These are phyloP conservation scores for Hypholoma sublateritium DNA, from an alignment of 768 basidiomycete species.

Conservation along the genomic window DNA sequence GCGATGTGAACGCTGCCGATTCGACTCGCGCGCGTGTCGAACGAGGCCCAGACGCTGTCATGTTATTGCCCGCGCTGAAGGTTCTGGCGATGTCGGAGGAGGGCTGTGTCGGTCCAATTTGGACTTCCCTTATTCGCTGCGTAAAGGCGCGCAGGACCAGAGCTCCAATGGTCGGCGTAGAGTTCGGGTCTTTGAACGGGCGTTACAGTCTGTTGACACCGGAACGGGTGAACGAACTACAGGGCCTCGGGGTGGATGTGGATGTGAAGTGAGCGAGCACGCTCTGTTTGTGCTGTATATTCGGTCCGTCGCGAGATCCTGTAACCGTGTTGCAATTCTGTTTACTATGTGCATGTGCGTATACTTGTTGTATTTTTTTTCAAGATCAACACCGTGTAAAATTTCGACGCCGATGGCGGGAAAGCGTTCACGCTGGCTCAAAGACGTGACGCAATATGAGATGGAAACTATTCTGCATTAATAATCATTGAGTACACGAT, in stretches of 20 bases:
- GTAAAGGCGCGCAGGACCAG: neutral
- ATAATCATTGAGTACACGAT: too few species aligned
- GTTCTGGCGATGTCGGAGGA: neutral
- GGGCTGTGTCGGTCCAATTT: neutral
- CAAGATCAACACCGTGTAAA: too few species aligned
- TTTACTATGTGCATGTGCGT: too few species aligned
- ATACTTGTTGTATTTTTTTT: too few species aligned
- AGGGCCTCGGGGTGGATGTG: neutral
- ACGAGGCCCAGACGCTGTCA: too few species aligned
- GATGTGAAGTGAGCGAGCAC: neutral
- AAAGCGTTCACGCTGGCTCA: too few species aligned
- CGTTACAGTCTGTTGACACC: neutral
- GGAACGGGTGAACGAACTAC: neutral
- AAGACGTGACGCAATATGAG: too few species aligned
- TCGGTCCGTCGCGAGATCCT: neutral
- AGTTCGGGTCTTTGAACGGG: neutral
- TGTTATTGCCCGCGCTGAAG: neutral
- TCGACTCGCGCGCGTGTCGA: too few species aligned
- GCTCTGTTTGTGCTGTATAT: neutral
- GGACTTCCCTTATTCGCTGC: slow-evolving; percentile 1
- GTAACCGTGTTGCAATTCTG: too few species aligned
- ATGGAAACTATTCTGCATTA: too few species aligned
- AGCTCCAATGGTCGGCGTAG: neutral
- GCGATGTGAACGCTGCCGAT: too few species aligned
- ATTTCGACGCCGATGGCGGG: too few species aligned